Percentiles rank a stretch among this genome's conserved stretches.
These are phyloP conservation scores for Arthrobotrys pseudoclavata DNA, from an alignment of 2,329 filamentous ascomycete species.

Conservation along the genomic window DNA sequence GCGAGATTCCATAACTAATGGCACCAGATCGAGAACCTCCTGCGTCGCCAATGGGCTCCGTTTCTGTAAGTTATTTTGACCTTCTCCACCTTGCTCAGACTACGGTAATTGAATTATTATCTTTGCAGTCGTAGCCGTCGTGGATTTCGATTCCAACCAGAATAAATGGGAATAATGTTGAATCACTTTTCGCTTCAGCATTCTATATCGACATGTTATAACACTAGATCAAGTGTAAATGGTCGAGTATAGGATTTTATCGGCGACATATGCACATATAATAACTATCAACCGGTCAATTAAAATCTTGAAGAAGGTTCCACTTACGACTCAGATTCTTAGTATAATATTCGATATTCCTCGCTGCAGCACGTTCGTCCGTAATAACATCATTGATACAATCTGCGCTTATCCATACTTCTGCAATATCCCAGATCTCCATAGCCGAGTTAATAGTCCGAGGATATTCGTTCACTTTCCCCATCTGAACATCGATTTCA, in stretches of 20 bases:
- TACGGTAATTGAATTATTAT: conserved; percentile 21
- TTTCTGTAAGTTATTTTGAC: conserved; percentile 16
- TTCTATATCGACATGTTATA: not conserved
- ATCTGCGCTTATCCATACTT: conserved; percentile 23
- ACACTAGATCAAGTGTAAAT: too few species aligned
- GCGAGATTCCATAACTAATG: conserved; percentile 12
- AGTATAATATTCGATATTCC: conserved; percentile 26
- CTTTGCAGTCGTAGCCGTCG: conserved; percentile 31
- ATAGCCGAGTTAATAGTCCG: not conserved
- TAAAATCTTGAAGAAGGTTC: not conserved
- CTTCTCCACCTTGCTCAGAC: not conserved
- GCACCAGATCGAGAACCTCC: conserved; percentile 10
- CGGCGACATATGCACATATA: too few species aligned
- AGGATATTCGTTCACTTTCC: not conserved
- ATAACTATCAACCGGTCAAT: too few species aligned
- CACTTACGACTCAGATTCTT: conserved; percentile 41
- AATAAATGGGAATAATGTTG: conserved; percentile 23
- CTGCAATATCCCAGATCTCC: conserved; percentile 23
- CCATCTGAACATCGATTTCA: not conserved
- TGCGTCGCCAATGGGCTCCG: conserved; percentile 4
- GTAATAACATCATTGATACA: conserved; percentile 42
- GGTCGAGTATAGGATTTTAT: too few species aligned
- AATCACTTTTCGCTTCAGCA: not conserved
- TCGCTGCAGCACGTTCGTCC: conserved; percentile 8
- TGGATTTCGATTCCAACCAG: conserved; percentile 28